phyloP scores from a whole-genome alignment of 2,329 filamentous ascomycete species.

The Basipetospora chlamydospora region DNA sequence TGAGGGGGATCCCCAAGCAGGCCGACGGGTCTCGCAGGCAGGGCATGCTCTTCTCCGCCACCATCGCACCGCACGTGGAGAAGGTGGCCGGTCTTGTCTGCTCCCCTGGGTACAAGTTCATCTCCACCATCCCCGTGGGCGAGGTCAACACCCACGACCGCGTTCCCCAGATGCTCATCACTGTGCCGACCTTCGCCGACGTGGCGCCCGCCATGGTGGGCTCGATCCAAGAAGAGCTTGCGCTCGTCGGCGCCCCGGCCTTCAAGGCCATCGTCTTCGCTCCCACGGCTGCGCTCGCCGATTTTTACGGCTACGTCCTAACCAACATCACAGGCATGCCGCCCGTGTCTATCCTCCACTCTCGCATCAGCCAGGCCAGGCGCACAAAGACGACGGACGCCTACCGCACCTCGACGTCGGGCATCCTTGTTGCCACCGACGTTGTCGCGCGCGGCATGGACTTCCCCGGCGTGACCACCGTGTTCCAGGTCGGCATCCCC shows the following conservation, averaged over 20 bases:
- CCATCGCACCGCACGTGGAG: constrained; percentile 65
- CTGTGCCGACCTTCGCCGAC: constrained; percentile 55
- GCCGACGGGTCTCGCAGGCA: constrained; percentile 36
- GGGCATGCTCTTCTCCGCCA: constrained; percentile 77
- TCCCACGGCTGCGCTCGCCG: constrained; percentile 40
- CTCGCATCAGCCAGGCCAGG: constrained; percentile 33
- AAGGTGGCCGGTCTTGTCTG: constrained; percentile 57
- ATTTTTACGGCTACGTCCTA: constrained; percentile 34
- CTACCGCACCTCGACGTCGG: constrained; percentile 36
- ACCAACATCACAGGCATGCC: constrained; percentile 24
- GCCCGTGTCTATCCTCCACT: constrained; percentile 30
- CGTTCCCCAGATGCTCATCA: constrained; percentile 59
- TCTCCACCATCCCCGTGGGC: constrained; percentile 63
- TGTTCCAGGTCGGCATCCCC: constrained; percentile 49
- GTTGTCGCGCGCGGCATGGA: constrained; percentile 61
- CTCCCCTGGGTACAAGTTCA: constrained; percentile 58
- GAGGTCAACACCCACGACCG: constrained; percentile 64
- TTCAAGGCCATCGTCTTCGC: constrained; percentile 84
- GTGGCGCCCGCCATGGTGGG: constrained; percentile 45
- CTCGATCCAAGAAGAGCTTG: constrained; percentile 33
- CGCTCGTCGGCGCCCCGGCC: constrained; percentile 20
- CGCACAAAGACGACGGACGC: constrained; percentile 45
- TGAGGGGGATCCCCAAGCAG: constrained; percentile 52
- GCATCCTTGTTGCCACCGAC: constrained; percentile 53
- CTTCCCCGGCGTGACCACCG: constrained; percentile 53